phyloP scores from a whole-genome alignment of 495 filamentous ascomycete species.

The Neurospora terricola region DNA sequence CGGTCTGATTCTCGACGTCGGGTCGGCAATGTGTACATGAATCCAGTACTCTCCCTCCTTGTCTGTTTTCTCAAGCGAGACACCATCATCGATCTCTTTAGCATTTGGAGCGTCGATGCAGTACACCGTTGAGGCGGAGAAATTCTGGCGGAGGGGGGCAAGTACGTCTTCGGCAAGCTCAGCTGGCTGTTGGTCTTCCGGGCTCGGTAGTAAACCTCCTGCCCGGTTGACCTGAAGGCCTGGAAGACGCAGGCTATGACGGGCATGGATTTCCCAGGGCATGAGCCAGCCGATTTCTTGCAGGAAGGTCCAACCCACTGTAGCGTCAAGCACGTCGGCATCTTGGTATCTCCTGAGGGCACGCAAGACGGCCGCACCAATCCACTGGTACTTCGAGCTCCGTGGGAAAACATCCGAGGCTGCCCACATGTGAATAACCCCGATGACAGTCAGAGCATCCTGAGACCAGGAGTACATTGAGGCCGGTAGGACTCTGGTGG shows the following conservation, averaged over 20 bases:
- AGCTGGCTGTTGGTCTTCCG: slow-evolving; percentile 18
- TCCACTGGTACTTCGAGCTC: slow-evolving; percentile 41
- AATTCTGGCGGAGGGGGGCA: slow-evolving; percentile 55
- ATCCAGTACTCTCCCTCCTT: slow-evolving; percentile 63
- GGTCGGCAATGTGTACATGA: slow-evolving; percentile 87
- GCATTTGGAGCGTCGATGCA: slow-evolving; percentile 70
- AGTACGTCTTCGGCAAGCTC: slow-evolving; percentile 35
- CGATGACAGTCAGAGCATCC: slow-evolving; percentile 49
- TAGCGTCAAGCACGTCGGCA: slow-evolving; percentile 37
- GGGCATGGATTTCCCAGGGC: slow-evolving; percentile 69
- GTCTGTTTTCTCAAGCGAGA: slow-evolving; percentile 63
- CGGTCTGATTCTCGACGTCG: slow-evolving; percentile 64
- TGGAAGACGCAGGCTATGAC: slow-evolving; percentile 51
- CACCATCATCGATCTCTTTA: slow-evolving; percentile 78
- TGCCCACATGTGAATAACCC: slow-evolving; percentile 63
- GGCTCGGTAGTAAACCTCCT: slow-evolving; percentile 21
- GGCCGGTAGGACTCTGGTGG: slow-evolving; percentile 14
- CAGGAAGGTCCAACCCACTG: slow-evolving; percentile 58
- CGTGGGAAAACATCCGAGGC: slow-evolving; percentile 39
- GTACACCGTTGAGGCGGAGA: slow-evolving; percentile 61
- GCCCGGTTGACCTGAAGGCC: slow-evolving; percentile 35
- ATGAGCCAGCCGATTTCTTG: slow-evolving; percentile 77
- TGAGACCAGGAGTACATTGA: slow-evolving; percentile 25
- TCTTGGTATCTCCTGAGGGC: slow-evolving; percentile 59
- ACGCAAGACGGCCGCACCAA: slow-evolving; percentile 64